Conservation (phyloP, 305 asterid genomes). For the Fraxinus ornus region DNA sequence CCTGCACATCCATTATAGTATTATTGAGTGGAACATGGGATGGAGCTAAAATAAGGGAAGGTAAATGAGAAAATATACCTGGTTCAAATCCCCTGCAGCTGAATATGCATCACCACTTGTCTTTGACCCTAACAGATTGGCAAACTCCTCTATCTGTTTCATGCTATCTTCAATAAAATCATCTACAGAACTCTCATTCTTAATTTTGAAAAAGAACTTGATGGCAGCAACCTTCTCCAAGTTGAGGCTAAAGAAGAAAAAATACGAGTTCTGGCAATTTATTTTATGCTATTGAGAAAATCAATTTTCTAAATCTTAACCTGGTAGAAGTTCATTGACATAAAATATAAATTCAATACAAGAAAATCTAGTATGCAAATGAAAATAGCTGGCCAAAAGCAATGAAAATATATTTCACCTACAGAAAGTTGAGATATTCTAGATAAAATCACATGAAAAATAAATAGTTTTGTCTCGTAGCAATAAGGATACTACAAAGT, state of each 20-base stretch:
- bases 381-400: background rate
- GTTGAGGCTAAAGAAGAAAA: conserved; percentile 52
- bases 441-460: background rate
- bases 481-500: background rate
- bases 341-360: background rate
- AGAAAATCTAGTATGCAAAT: background rate
- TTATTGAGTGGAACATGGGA: conserved; percentile 14
- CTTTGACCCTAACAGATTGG: conserved; percentile 40
- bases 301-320: background rate
- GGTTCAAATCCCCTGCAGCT: conserved; percentile 30
- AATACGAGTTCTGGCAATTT: conserved; percentile 10
- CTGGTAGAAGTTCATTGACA: background rate
- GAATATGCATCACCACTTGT: conserved; percentile 29
- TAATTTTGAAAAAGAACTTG: conserved; percentile 62
- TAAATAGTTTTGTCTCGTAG: background rate
- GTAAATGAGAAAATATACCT: conserved; percentile 31
- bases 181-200: conserved; percentile 36
- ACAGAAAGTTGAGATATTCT: background rate
- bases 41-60: conserved; percentile 9
- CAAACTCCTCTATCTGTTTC: conserved; percentile 61
- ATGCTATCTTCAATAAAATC: conserved; percentile 50
- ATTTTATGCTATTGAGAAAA: background rate
- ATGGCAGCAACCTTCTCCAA: conserved; percentile 63
- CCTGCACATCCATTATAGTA: conserved; percentile 42
- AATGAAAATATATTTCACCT: background rate